These are phyloP conservation scores for Nasturtium officinale DNA, from an alignment of 345 rosid species.

Conservation along the genomic window DNA sequence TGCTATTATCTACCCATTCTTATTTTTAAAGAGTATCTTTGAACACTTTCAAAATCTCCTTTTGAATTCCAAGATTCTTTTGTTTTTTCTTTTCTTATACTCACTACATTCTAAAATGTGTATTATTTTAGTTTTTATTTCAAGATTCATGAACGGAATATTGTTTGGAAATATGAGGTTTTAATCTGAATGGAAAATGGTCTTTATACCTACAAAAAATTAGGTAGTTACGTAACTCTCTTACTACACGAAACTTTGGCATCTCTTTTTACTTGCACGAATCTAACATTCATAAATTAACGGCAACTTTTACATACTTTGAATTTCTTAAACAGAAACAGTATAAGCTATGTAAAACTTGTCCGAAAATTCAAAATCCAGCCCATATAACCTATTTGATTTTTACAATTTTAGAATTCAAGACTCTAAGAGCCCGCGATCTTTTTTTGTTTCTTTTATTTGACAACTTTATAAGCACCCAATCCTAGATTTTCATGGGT, in stretches of 20 bases:
- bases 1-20: constrained; percentile 24
- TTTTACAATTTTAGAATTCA: neutral
- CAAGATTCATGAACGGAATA: constrained; percentile 30
- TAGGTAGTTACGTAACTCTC: constrained; percentile 32
- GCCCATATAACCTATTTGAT: constrained; percentile 5
- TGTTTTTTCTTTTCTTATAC: neutral
- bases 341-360: constrained; percentile 9
- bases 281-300: constrained; percentile 5
- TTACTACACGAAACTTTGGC: constrained; percentile 7
- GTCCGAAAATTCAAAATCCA: constrained; percentile 9
- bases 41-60: constrained; percentile 24
- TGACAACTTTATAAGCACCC: too few species aligned
- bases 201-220: constrained; percentile 18
- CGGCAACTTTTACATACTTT: neutral
- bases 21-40: constrained; percentile 34
- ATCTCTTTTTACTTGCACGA: constrained; percentile 12
- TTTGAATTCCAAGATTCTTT: constrained; percentile 29
- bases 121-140: constrained; percentile 4
- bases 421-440: constrained; percentile 4
- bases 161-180: constrained; percentile 27
- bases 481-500: too few species aligned
- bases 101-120: constrained; percentile 15
- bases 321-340: neutral
- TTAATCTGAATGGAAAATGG: constrained; percentile 12
- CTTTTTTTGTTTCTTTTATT: too few species aligned